Conservation (phyloP, 2,329 filamentous ascomycete genomes). For the Aspergillus sergii region DNA sequence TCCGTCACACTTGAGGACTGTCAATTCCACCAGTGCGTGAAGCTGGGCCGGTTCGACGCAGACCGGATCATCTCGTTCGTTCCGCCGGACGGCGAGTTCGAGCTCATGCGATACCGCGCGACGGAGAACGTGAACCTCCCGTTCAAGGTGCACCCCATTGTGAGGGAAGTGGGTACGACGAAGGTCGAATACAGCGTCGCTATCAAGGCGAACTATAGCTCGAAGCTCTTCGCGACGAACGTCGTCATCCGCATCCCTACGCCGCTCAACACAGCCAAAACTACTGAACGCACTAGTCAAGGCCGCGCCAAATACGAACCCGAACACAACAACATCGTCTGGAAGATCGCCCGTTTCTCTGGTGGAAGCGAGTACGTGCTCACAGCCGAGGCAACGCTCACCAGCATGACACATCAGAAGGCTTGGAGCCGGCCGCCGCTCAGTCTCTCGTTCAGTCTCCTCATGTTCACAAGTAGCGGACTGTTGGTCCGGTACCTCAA, state of each 20-base stretch:
- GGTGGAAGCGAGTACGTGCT: constrained; percentile 97
- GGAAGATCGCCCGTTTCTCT: constrained; percentile 98
- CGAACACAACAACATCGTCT: constrained; percentile 95
- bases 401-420: constrained; percentile 97
- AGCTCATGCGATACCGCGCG: constrained; percentile 97
- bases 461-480: constrained; percentile 98
- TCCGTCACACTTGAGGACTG: constrained; percentile 97
- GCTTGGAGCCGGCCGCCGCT: constrained; percentile 93
- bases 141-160: constrained; percentile 98
- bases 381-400: constrained; percentile 88
- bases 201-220: constrained; percentile 94
- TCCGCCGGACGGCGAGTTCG: constrained; percentile 95
- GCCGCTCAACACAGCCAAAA: constrained; percentile 92
- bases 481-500: constrained; percentile 92
- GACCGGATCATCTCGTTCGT: constrained; percentile 97
- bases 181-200: constrained; percentile 99
- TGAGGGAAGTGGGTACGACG: constrained; percentile 93
- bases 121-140: constrained; percentile 98
- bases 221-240: constrained; percentile 96
- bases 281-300: constrained; percentile 88
- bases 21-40: constrained; percentile 98
- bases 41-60: constrained; percentile 93
- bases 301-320: constrained; percentile 99
- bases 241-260: constrained; percentile 93
- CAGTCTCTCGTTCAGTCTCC: constrained; percentile 85